A percentile compares a stretch with the other conserved stretches of the same genome.
Conservation (phyloP, 2,329 filamentous ascomycete genomes). For the Aspergillus chevalieri region DNA sequence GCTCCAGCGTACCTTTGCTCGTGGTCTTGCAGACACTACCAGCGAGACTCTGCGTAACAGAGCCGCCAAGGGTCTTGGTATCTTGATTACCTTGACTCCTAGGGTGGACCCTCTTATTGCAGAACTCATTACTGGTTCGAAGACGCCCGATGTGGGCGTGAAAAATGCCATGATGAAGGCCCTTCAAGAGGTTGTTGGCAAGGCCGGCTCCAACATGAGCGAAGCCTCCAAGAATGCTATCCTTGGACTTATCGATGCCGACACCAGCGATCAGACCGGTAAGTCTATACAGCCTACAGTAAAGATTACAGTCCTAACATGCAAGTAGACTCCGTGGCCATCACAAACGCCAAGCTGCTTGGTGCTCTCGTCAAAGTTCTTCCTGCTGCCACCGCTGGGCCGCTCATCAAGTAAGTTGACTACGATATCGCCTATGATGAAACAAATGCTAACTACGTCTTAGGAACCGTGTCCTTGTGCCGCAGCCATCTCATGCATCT, state of each 20-base stretch:
- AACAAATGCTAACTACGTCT: slow-evolving; percentile 30
- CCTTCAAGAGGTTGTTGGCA: slow-evolving; percentile 90
- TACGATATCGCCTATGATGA: background rate
- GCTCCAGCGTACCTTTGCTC: slow-evolving; percentile 92
- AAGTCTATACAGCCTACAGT: slow-evolving; percentile 14
- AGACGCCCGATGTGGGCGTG: slow-evolving; percentile 79
- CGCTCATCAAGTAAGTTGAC: slow-evolving; percentile 49
- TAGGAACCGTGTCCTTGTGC: slow-evolving; percentile 71
- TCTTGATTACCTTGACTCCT: slow-evolving; percentile 89
- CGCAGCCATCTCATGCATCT: slow-evolving; percentile 69
- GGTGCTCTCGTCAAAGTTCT: slow-evolving; percentile 86
- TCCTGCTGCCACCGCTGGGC: slow-evolving; percentile 60
- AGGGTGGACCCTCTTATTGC: slow-evolving; percentile 89
- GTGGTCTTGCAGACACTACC: slow-evolving; percentile 85
- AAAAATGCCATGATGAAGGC: slow-evolving; percentile 96
- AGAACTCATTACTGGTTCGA: slow-evolving; percentile 91
- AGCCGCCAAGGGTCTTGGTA: slow-evolving; percentile 89
- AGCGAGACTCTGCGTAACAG: slow-evolving; percentile 82
- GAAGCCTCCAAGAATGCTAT: slow-evolving; percentile 83
- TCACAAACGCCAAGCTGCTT: slow-evolving; percentile 84
- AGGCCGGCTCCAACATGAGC: slow-evolving; percentile 91
- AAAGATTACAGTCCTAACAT: slow-evolving; percentile 9
- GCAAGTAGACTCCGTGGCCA: slow-evolving; percentile 59
- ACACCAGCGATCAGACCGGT: slow-evolving; percentile 67
- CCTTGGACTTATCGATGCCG: slow-evolving; percentile 78